Evolutionary conservation across 371 early-diverging fungal species (phyloP).

Genomic region (Fennellomyces sp.): DNA sequence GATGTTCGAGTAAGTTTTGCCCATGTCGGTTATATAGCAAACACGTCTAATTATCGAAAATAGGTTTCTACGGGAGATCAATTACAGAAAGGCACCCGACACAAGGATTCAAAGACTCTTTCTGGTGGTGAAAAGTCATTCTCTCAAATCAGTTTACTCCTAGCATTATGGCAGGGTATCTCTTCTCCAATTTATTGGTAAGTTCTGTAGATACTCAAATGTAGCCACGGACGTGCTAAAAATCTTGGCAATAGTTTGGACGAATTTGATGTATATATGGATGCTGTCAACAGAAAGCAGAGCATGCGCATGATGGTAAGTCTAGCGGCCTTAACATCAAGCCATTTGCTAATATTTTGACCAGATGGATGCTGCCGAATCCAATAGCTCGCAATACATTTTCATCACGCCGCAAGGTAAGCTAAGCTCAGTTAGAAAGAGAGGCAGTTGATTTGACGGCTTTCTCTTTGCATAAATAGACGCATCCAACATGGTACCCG

Average conservation of each 20-base stretch:
- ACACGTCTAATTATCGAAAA: not conserved
- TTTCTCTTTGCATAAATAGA: conserved; percentile 20
- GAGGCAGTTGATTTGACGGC: conserved; percentile 28
- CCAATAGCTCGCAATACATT: conserved; percentile 85
- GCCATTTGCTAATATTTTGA: not conserved
- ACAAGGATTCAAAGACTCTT: conserved; percentile 89
- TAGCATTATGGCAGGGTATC: conserved; percentile 98
- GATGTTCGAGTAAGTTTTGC: conserved; percentile 52
- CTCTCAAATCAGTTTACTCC: conserved; percentile 94
- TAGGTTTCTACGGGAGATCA: conserved; percentile 46
- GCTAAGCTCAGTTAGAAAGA: not conserved
- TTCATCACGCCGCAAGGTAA: conserved; percentile 93
- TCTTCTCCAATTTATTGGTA: conserved; percentile 93
- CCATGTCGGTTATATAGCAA: not conserved
- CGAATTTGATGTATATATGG: conserved; percentile 99
- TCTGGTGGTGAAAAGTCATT: conserved; percentile 99
- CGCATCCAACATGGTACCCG: conserved; percentile 62
- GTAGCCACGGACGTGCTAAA: not conserved
- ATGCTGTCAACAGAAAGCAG: conserved; percentile 92
- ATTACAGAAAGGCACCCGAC: conserved; percentile 40
- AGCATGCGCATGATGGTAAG: conserved; percentile 84
- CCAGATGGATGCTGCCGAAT: conserved; percentile 79
- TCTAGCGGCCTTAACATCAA: not conserved
- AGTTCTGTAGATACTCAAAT: not conserved
- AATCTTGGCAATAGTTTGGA: conserved; percentile 72